A percentile compares a stretch with the other conserved stretches of the same genome.
These are phyloP conservation scores for Exophiala sp. DNA, from an alignment of 2,329 filamentous ascomycete species.

Conservation along the genomic window DNA sequence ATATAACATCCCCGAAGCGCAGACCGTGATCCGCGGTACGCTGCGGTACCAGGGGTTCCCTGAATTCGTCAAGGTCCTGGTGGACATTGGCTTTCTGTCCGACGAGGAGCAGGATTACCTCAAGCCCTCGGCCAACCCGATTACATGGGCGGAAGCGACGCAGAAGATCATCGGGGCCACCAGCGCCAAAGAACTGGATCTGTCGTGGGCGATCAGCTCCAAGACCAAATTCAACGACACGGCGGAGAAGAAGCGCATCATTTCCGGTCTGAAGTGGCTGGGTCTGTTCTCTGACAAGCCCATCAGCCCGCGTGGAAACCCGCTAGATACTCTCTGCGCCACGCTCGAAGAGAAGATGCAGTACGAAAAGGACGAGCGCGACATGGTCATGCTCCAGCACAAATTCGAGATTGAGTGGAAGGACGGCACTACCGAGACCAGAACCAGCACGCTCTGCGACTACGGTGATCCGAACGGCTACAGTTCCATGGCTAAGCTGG, in stretches of 20 bases:
- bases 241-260: constrained; percentile 63
- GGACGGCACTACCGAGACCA: constrained; percentile 69
- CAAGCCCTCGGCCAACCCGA: constrained; percentile 44
- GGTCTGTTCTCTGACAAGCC: constrained; percentile 61
- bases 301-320: constrained; percentile 68
- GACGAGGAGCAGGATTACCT: constrained; percentile 63
- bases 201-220: constrained; percentile 65
- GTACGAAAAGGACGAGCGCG: constrained; percentile 74
- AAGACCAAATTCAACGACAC: constrained; percentile 66
- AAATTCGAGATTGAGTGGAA: constrained; percentile 75
- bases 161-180: constrained; percentile 66
- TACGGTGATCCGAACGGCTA: constrained; percentile 71
- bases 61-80: constrained; percentile 78
- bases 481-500: constrained; percentile 75
- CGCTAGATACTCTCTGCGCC: constrained; percentile 85
- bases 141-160: constrained; percentile 80
- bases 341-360: constrained; percentile 88
- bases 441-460: constrained; percentile 74
- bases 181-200: constrained; percentile 61
- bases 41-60: constrained; percentile 86
- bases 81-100: constrained; percentile 82
- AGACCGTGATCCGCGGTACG: constrained; percentile 79
- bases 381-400: constrained; percentile 63
- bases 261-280: constrained; percentile 67
- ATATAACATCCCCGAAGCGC: constrained; percentile 84